Evolutionary conservation across 2,329 filamentous ascomycete species (phyloP).

Genomic region (Aaosphaeria arxii): DNA sequence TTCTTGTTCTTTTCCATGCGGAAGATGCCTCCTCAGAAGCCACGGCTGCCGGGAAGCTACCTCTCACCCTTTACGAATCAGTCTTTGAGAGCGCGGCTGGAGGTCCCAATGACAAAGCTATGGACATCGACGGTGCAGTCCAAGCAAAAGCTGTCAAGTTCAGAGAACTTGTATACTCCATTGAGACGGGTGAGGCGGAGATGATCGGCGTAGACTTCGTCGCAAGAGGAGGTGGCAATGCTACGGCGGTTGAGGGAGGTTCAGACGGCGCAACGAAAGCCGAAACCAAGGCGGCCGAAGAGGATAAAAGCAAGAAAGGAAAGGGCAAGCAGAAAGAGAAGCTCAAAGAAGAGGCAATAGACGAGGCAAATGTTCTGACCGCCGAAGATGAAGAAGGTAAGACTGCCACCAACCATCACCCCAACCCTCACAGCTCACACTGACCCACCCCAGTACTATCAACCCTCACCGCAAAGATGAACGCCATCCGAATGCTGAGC

Average conservation of each 20-base stretch:
- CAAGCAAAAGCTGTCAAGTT: slow-evolving; percentile 61
- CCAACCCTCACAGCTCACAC: background rate
- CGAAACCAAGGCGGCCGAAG: slow-evolving; percentile 28
- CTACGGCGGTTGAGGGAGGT: slow-evolving; percentile 54
- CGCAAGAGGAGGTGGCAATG: slow-evolving; percentile 78
- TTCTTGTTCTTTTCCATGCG: slow-evolving; percentile 85
- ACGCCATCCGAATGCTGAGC: slow-evolving; percentile 91
- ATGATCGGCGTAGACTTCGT: slow-evolving; percentile 98
- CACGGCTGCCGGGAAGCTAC: slow-evolving; percentile 73
- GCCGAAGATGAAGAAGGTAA: slow-evolving; percentile 63
- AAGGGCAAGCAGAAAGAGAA: slow-evolving; percentile 50
- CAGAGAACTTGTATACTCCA: slow-evolving; percentile 76
- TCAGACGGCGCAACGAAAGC: slow-evolving; percentile 10
- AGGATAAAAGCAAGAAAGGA: slow-evolving; percentile 47
- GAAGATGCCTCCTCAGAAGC: slow-evolving; percentile 50
- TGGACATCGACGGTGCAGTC: slow-evolving; percentile 64
- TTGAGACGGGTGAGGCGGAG: slow-evolving; percentile 93
- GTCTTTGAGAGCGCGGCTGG: slow-evolving; percentile 38
- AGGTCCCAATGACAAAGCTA: slow-evolving; percentile 37
- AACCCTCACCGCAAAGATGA: slow-evolving; percentile 78
- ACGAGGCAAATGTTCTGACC: slow-evolving; percentile 43
- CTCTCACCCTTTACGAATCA: slow-evolving; percentile 87
- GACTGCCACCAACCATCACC: slow-evolving; percentile 12
- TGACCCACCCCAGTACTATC: slow-evolving; percentile 50
- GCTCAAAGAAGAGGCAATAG: slow-evolving; percentile 31